phyloP scores from a whole-genome alignment of 2,329 filamentous ascomycete genomes.

The Beauveria sp. region DNA sequence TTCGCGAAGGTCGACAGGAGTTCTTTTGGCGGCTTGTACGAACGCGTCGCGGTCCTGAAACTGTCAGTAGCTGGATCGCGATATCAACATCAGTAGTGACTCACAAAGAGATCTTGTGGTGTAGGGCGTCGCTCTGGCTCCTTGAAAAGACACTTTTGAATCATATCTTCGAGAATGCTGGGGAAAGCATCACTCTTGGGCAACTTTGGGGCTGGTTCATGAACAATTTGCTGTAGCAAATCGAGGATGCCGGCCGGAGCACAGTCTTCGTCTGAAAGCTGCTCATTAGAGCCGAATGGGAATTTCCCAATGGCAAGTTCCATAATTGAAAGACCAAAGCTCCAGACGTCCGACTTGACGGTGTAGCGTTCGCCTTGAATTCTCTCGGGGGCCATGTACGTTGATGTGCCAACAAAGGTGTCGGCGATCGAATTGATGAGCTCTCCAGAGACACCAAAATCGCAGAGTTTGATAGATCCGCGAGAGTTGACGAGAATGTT shows the following conservation, averaged over 20 bases:
- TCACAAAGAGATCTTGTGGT: constrained; percentile 84
- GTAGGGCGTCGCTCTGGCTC: constrained; percentile 82
- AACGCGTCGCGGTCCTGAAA: constrained; percentile 82
- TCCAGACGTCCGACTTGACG: constrained; percentile 98
- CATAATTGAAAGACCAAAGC: constrained; percentile 91
- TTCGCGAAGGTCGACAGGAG: constrained; percentile 84
- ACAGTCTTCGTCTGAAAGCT: constrained; percentile 63
- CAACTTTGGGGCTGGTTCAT: constrained; percentile 86
- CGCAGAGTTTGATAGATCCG: constrained; percentile 92
- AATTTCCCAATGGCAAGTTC: constrained; percentile 97
- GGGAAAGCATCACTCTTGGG: constrained; percentile 98
- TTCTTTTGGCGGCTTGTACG: constrained; percentile 91
- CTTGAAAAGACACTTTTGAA: constrained; percentile 91
- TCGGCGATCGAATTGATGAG: constrained; percentile 96
- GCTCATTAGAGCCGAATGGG: constrained; percentile 73
- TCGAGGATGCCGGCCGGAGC: constrained; percentile 93
- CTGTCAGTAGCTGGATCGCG: neutral
- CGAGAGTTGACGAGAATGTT: constrained; percentile 95
- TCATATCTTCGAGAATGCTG: constrained; percentile 89
- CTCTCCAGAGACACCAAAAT: constrained; percentile 98
- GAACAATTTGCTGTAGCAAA: constrained; percentile 91
- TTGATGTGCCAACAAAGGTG: constrained; percentile 96
- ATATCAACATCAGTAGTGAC: constrained; percentile 23
- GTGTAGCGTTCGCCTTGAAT: constrained; percentile 97
- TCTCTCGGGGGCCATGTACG: constrained; percentile 97